Evolutionary conservation across 345 rosid species (phyloP).

Genomic region (Boechera stricta): DNA sequence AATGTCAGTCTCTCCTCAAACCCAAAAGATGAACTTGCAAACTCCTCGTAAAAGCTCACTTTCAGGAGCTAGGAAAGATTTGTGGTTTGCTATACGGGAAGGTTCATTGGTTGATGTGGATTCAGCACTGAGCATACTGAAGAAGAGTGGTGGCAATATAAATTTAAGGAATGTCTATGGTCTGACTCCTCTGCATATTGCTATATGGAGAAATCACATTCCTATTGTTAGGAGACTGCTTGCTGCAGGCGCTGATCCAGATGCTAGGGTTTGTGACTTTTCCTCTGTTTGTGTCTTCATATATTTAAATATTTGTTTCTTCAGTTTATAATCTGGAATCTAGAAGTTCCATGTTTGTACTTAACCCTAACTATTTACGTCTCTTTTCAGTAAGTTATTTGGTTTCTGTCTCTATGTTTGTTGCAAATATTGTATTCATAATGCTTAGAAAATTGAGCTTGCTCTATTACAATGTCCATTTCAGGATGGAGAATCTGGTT

Average conservation of each 20-base stretch:
- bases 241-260: conserved; percentile 95
- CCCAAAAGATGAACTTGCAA: conserved; percentile 60
- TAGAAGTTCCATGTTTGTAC: not conserved
- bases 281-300: conserved; percentile 16
- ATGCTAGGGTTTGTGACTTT: conserved; percentile 82
- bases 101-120: conserved; percentile 91
- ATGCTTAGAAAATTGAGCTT: conserved; percentile 1
- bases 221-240: conserved; percentile 89
- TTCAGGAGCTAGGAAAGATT: conserved; percentile 61
- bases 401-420: not conserved
- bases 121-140: conserved; percentile 60
- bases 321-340: not conserved
- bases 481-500: conserved; percentile 99
- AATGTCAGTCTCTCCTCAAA: conserved; percentile 61
- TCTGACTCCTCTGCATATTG: conserved; percentile 86
- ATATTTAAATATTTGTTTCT: not conserved
- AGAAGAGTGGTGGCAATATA: conserved; percentile 84
- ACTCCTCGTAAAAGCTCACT: conserved; percentile 56
- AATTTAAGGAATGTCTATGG: conserved; percentile 79
- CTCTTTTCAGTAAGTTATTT: not conserved
- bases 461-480: conserved; percentile 11
- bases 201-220: conserved; percentile 94
- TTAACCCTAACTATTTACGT: conserved; percentile 1
- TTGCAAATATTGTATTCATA: not conserved
- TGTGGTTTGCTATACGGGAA: conserved; percentile 76